Percentiles rank a stretch among this genome's conserved stretches.
These are phyloP conservation scores for Fragilariopsis cylindrus DNA, from an alignment of 108 stramenopile genomes.

Conservation along the genomic window DNA sequence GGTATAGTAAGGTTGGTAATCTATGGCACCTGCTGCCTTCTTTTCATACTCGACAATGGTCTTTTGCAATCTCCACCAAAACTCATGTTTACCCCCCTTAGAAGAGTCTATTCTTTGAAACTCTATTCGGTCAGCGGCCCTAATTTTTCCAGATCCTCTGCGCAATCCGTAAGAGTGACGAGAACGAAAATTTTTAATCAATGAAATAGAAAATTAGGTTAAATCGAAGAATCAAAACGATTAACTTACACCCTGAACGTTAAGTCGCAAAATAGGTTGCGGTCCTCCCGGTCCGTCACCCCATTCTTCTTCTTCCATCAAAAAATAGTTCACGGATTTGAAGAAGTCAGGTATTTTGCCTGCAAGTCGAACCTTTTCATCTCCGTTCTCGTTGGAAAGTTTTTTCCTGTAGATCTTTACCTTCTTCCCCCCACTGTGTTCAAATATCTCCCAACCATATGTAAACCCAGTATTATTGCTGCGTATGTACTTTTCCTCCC, in stretches of 20 bases:
- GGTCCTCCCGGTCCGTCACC: background rate
- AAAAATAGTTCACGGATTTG: conserved; percentile 4
- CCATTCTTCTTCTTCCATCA: conserved; percentile 8
- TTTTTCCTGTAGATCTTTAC: background rate
- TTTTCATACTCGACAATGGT: background rate
- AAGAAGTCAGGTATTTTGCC: background rate
- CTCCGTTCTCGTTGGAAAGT: background rate
- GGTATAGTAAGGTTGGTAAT: background rate
- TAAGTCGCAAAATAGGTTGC: background rate
- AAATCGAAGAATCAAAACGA: conserved; percentile 8
- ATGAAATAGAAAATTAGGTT: background rate
- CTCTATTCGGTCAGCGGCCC: background rate
- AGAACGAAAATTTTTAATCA: conserved; percentile 2
- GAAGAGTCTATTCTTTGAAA: background rate
- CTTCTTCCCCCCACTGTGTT: background rate
- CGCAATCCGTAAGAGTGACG: background rate
- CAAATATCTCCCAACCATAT: background rate
- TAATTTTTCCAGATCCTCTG: background rate
- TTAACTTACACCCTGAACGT: background rate
- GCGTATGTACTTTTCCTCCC: background rate
- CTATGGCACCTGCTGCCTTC: background rate
- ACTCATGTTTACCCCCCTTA: background rate
- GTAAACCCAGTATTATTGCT: background rate
- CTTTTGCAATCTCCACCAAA: conserved; percentile 2
- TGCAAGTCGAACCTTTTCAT: background rate